These are phyloP conservation scores for Chiua sp. DNA, from an alignment of 1,284 basidiomycete genomes.

Conservation along the genomic window DNA sequence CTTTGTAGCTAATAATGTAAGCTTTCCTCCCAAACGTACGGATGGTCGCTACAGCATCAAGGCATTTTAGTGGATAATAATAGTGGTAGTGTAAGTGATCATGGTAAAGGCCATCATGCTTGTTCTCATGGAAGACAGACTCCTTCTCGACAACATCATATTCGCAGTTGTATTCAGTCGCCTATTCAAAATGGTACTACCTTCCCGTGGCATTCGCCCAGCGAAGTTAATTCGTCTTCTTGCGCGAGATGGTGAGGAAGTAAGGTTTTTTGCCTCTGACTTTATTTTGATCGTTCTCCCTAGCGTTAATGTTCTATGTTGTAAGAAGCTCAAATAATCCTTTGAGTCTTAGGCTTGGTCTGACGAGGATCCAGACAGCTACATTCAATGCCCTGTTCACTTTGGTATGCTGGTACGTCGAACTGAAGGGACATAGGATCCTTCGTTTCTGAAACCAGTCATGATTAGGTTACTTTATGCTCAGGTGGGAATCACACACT, in stretches of 20 bases:
- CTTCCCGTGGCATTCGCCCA: neutral
- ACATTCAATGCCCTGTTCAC: constrained; percentile 21
- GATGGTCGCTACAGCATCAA: neutral
- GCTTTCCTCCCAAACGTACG: neutral
- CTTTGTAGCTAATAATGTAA: constrained; percentile 15
- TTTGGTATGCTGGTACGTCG: constrained; percentile 27
- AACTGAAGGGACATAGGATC: no score
- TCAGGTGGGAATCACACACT: constrained; percentile 8
- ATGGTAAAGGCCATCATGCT: neutral
- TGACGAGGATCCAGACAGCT: constrained; percentile 11
- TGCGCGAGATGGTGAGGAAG: constrained; percentile 23
- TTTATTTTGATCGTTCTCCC: neutral
- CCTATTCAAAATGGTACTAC: constrained; percentile 5
- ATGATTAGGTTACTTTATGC: constrained; percentile 12
- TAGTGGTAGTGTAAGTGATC: constrained; percentile 18
- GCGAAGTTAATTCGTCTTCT: constrained; percentile 21
- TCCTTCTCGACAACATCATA: constrained; percentile 20
- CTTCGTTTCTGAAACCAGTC: neutral
- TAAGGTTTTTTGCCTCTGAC: neutral
- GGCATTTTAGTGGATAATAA: constrained; percentile 19
- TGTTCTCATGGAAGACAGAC: constrained; percentile 9
- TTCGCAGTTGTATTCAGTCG: constrained; percentile 7
- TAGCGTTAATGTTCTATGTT: constrained; percentile 25
- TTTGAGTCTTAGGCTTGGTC: neutral
- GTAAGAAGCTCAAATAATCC: constrained; percentile 5